A percentile compares a stretch with the other conserved stretches of the same genome.
These are phyloP conservation scores for Dionaea muscipula DNA, from an alignment of 179 eudicot species.

Conservation along the genomic window DNA sequence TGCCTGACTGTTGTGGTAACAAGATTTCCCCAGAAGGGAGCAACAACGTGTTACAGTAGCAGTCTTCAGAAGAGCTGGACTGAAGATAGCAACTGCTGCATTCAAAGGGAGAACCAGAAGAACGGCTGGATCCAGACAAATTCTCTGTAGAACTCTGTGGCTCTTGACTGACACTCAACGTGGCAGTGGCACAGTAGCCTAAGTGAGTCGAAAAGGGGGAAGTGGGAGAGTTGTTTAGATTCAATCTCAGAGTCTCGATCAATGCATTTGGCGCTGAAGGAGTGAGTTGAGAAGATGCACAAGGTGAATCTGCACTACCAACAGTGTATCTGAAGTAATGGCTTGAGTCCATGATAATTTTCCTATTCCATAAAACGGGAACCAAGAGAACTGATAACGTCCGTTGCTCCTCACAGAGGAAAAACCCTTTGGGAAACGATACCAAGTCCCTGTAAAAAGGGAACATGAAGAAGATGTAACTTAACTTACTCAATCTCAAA, in stretches of 20 bases:
- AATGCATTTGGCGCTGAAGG: constrained; percentile 30
- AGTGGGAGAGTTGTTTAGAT: constrained; percentile 34
- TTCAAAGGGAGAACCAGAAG: constrained; percentile 42
- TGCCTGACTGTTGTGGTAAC: constrained; percentile 14
- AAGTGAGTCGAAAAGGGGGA: constrained; percentile 42
- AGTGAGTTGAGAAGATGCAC: constrained; percentile 24
- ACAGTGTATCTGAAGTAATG: constrained; percentile 31
- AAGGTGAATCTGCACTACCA: constrained; percentile 29
- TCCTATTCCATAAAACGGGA: too few relatives aligned
- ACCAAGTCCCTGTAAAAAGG: too few relatives aligned
- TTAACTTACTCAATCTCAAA: too few relatives aligned
- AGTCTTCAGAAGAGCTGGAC: constrained; percentile 25
- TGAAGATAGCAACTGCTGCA: constrained; percentile 22
- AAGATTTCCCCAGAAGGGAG: constrained; percentile 13
- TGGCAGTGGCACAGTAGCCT: constrained; percentile 32
- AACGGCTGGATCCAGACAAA: constrained; percentile 32
- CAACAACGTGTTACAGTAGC: constrained; percentile 10
- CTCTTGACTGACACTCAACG: constrained; percentile 42
- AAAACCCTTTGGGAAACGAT: too few relatives aligned
- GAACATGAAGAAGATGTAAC: too few relatives aligned
- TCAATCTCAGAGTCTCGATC: constrained; percentile 31
- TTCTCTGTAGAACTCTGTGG: constrained; percentile 45
- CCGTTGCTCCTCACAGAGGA: too few relatives aligned
- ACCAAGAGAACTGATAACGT: too few relatives aligned
- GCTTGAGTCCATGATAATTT: constrained; percentile 52